Evolutionary conservation across 345 rosid species (phyloP), one percentile per base, ranked within the genome.

Genomic region (Eucalyptus tenuipes): DNA sequence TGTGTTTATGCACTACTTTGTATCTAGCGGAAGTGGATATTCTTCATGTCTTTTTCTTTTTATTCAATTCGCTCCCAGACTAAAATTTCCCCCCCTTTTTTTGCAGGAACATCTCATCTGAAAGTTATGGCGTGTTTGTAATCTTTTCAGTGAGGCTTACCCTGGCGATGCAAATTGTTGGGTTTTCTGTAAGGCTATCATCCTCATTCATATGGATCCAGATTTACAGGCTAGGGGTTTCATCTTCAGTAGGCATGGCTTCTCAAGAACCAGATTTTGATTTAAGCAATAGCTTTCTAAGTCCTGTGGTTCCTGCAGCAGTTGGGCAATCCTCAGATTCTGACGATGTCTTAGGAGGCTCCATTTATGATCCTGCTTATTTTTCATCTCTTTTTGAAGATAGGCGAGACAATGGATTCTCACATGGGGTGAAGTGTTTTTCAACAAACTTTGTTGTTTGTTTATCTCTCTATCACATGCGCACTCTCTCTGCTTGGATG

Each of bases 151-250:
- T 96, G 86, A 94, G 91, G 90, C 98, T 97, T 90, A 92, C 98
- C 49, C 49, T 97, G 91, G 95, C 97, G 3, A 95, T 96, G 99
- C 96, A 96, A 90, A 94, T 96, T 87, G 75, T 93, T 89, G 99
- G 99, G 49, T 95, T 93, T 91, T 87, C 92, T 44, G 95, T 96
- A 88, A 94, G 99, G 94, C 88, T 97, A 27, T 94, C 93, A 11
- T 96, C 99, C 29, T 93, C 96, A 22, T 92, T 97, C 85, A 42
- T 96, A 57, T 96, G 99, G 99, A 92, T 96, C 92, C 99, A 96
- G 94, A 96, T 97, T 85, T 97, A 96, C 90, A 92, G 97, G 89
- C 92, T 97, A 90, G 99, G 99, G 44, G 94, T 93, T 87, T 92
- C 96, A 50, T 49, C 87, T 86, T 89, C 92, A 17, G 95, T 92